Evolutionary conservation across 108 stramenopile species (phyloP).

Genomic region (Cyclostephanos invisitatus): DNA sequence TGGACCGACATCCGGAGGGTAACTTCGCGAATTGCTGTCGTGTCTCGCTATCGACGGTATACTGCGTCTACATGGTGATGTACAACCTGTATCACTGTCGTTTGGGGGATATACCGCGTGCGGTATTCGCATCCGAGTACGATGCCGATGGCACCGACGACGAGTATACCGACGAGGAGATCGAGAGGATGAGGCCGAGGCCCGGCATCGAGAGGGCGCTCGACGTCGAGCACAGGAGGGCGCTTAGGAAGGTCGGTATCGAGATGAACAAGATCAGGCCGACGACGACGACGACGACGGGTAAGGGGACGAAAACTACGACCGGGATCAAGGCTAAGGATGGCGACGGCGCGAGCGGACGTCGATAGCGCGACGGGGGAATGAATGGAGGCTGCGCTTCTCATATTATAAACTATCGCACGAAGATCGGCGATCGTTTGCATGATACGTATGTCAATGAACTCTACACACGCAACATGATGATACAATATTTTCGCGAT

Average conservation of each 20-base stretch:
- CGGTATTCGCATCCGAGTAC: constrained; percentile 23
- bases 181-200: constrained; percentile 47
- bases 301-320: not conserved
- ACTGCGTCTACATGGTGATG: constrained; percentile 25
- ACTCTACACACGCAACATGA: no score
- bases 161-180: constrained; percentile 49
- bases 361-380: not conserved
- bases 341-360: not conserved
- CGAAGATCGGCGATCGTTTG: no score
- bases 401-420: no score
- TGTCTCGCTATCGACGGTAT: constrained; percentile 21
- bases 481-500: no score
- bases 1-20: constrained; percentile 38
- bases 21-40: constrained; percentile 53
- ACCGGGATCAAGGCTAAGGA: not conserved
- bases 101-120: constrained; percentile 41
- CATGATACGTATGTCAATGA: no score
- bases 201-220: constrained; percentile 50
- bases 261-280: constrained; percentile 41
- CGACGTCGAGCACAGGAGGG: constrained; percentile 50
- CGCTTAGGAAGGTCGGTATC: constrained; percentile 42
- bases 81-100: constrained; percentile 55
- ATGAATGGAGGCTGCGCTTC: not conserved
- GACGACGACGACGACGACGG: constrained; percentile 1
- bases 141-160: constrained; percentile 43